A percentile compares a stretch with the other conserved stretches of the same genome.
phyloP scores from a whole-genome alignment of 129 eudicot genomes.

The Saposhnikovia divaricata region DNA sequence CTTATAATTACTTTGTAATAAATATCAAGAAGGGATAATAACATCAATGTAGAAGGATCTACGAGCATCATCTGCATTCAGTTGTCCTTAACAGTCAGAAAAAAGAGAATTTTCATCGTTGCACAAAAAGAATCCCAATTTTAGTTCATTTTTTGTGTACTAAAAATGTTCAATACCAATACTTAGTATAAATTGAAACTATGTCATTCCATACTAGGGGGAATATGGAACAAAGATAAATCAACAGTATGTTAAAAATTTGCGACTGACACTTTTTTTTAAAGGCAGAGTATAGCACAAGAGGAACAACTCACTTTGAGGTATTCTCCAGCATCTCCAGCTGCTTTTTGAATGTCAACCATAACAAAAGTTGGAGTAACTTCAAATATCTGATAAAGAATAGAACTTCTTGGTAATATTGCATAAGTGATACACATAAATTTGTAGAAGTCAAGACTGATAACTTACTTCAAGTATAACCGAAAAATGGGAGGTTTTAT shows the following conservation, averaged over 20 bases:
- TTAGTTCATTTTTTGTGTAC: background rate
- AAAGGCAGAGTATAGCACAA: background rate
- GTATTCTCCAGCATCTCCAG: constrained; percentile 76
- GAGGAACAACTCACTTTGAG: constrained; percentile 43
- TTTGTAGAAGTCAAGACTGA: background rate
- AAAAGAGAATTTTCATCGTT: background rate
- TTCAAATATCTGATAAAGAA: constrained; percentile 54
- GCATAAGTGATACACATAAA: background rate
- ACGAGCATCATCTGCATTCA: background rate
- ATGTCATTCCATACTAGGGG: background rate
- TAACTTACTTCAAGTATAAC: constrained; percentile 75
- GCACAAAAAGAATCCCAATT: background rate
- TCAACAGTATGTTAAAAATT: background rate
- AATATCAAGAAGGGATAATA: no score
- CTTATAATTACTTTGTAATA: background rate
- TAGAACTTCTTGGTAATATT: constrained; percentile 9
- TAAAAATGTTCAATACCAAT: background rate
- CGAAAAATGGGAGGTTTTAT: constrained; percentile 66
- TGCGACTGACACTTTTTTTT: background rate
- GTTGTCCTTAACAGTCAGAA: background rate
- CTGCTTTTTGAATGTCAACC: constrained; percentile 94
- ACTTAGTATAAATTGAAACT: background rate
- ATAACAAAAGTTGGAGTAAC: constrained; percentile 66
- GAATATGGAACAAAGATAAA: background rate
- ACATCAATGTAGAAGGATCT: background rate